Percentiles rank a stretch among this genome's conserved stretches.
These are phyloP conservation scores for Trichoderma hamatum DNA, from an alignment of 2,329 filamentous ascomycete genomes.

Conservation along the genomic window DNA sequence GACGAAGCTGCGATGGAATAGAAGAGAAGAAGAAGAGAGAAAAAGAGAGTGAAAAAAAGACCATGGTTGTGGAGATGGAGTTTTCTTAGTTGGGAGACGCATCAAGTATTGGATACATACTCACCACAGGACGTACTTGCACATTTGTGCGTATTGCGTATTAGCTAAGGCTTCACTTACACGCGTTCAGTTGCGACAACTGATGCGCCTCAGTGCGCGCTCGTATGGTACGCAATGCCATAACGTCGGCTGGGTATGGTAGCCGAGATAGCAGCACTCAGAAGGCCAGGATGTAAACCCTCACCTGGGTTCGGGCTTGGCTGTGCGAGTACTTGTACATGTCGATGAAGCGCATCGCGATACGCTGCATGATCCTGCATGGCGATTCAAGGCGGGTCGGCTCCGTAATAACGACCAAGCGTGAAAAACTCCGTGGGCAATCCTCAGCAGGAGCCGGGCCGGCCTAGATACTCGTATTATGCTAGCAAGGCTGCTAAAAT, in stretches of 20 bases:
- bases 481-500: not conserved
- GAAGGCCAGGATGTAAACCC: too few species aligned
- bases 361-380: not conserved
- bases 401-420: not conserved
- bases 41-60: not conserved
- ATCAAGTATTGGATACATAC: not conserved
- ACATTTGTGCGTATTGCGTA: not conserved
- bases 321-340: not conserved
- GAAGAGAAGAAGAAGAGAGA: not conserved
- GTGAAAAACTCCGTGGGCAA: not conserved
- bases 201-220: too few species aligned
- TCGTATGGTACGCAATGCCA: too few species aligned
- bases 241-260: too few species aligned
- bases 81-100: not conserved
- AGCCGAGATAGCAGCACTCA: too few species aligned
- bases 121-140: not conserved
- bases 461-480: not conserved
- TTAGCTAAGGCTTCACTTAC: not conserved
- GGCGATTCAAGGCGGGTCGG: not conserved
- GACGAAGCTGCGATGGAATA: not conserved
- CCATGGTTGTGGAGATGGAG: not conserved
- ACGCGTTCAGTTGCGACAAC: not conserved
- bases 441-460: not conserved
- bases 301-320: too few species aligned
- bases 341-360: not conserved